phyloP scores from a whole-genome alignment of 768 basidiomycete species.

The Phaffia tasmanica region DNA sequence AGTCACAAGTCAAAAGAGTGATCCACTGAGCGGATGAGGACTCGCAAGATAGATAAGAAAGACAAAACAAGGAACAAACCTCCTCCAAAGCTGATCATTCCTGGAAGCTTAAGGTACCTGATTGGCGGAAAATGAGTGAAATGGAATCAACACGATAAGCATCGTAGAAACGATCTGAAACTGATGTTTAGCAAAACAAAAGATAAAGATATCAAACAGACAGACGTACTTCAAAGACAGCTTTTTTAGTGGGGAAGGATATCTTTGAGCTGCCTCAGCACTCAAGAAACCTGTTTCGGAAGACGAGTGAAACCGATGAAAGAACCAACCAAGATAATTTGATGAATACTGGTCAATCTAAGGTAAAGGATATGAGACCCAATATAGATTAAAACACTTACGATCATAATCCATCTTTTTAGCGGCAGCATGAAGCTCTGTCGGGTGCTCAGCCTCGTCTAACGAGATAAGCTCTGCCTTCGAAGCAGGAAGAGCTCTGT shows the following conservation, averaged over 20 bases:
- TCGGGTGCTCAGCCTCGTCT: too few species aligned
- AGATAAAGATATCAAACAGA: neutral
- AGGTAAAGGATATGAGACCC: too few species aligned
- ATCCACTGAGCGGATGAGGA: neutral
- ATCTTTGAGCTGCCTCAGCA: neutral
- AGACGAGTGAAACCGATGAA: too few species aligned
- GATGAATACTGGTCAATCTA: too few species aligned
- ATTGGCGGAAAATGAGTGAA: too few species aligned
- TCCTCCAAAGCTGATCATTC: slow-evolving; percentile 21
- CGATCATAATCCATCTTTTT: too few species aligned
- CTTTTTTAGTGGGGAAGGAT: slow-evolving; percentile 18
- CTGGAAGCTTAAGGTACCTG: slow-evolving; percentile 19
- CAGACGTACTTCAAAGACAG: slow-evolving; percentile 19
- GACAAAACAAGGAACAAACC: slow-evolving; percentile 22
- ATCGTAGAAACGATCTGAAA: neutral
- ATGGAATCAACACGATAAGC: neutral
- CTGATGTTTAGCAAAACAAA: neutral
- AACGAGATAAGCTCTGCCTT: too few species aligned
- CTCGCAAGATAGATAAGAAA: neutral
- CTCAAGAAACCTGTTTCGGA: too few species aligned
- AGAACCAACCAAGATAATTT: too few species aligned
- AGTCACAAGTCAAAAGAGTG: neutral
- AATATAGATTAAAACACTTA: too few species aligned
- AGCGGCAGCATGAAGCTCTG: too few species aligned
- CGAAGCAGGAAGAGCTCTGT: too few species aligned